Evolutionary conservation across 768 basidiomycete species (phyloP), one percentile per base, ranked within the genome.

Genomic region (Termitomyces sp.): DNA sequence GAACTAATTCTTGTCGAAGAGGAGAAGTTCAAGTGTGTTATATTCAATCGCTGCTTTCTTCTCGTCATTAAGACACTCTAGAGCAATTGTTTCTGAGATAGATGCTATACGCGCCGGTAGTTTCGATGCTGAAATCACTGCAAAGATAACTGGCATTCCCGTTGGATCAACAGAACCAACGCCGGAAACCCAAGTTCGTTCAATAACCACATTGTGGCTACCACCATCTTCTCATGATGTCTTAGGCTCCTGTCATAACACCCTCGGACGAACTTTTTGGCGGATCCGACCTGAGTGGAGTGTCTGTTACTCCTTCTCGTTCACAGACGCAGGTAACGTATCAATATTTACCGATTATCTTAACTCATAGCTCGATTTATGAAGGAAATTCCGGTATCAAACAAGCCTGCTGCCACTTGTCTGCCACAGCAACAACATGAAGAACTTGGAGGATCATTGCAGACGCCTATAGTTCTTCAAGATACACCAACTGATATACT

Each of bases 1-100:
- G 77, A 77, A n/a, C 78, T 87, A 46, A 92, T 97, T 42, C 66
- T 78, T 34, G 78, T 74, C 1, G 89, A 95, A 68, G 95, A 96
- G 73, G 69, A 73, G 31, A 84, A 81, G 58, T 97, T 95, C 82
- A 91, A 84, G 91, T 88, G 67, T 30, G 80, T 66, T 15, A 7
- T 8, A 33, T n/a, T n/a, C 6, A 36, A 33, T 27, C 18, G 18
- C 15, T 44, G n/a, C 36, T 34, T 13, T 11, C n/a, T 50, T 30
- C 22, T 54, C 39, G 6, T 58, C 60, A 16, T 54, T 39, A 16
- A 39, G 20, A 7, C 18, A 30, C 7, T 60, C 27, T 53, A 93
- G 92, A 71, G 72, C 71, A 36, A 76, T 94, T 15, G 78, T 86
- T 20, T 72, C 79, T 3, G 93, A 95, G 71, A 91, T 95, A 47